phyloP scores from a whole-genome alignment of 441 rosid genomes.

The Erysimum cheiri region DNA sequence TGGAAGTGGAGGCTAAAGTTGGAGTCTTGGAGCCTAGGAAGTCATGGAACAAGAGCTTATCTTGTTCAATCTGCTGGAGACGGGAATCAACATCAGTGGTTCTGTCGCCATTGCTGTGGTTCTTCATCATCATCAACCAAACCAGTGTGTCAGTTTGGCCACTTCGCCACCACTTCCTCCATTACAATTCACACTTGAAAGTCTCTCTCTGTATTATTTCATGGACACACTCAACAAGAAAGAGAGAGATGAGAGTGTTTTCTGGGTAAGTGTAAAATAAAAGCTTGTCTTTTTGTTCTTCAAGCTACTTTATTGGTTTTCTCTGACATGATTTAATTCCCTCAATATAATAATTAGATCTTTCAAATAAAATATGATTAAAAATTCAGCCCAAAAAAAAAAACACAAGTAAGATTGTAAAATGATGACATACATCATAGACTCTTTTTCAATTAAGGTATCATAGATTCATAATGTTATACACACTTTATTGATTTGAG shows the following conservation, averaged over 20 bases:
- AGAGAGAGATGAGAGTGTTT: conserved; percentile 32
- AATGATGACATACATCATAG: conserved; percentile 32
- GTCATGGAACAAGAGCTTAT: conserved; percentile 80
- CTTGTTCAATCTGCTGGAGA: conserved; percentile 46
- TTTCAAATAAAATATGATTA: conserved; percentile 10
- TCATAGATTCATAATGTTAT: conserved; percentile 28
- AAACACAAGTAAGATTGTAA: conserved; percentile 21
- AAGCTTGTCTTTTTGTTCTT: conserved; percentile 41
- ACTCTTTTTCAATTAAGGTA: conserved; percentile 26
- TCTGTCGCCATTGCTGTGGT: conserved; percentile 49
- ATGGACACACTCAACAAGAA: conserved; percentile 41
- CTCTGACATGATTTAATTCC: conserved; percentile 26
- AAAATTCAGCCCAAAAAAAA: background rate
- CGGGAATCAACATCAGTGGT: conserved; percentile 28
- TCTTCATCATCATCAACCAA: conserved; percentile 56
- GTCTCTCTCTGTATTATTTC: conserved; percentile 23
- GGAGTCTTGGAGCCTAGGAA: conserved; percentile 73
- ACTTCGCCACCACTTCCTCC: conserved; percentile 52
- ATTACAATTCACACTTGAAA: conserved; percentile 26
- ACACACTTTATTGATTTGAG: conserved; percentile 33
- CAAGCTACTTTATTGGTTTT: conserved; percentile 38
- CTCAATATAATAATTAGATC: conserved; percentile 17
- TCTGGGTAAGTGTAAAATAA: conserved; percentile 46
- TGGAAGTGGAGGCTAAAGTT: conserved; percentile 51
- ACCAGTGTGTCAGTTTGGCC: conserved; percentile 44